phyloP scores from a whole-genome alignment of 2,329 filamentous ascomycete genomes.

The Septoria linicola region DNA sequence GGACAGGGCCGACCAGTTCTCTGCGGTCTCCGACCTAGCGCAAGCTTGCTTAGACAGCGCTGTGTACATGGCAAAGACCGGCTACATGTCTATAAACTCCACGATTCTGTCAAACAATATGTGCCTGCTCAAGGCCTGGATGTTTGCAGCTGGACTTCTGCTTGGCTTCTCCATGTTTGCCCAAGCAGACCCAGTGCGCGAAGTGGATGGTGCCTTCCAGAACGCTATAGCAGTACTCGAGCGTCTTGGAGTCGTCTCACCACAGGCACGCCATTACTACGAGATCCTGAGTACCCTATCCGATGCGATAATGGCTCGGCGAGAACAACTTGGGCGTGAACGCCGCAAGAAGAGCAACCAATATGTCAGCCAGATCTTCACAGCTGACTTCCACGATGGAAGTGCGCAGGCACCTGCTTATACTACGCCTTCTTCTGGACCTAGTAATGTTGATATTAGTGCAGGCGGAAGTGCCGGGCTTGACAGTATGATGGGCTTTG shows the following conservation, averaged over 20 bases:
- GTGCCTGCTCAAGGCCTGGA: conserved; percentile 56
- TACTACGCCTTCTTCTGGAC: conserved; percentile 10
- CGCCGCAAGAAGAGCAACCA: conserved; percentile 26
- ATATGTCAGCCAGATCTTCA: conserved; percentile 27
- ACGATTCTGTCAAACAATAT: conserved; percentile 53
- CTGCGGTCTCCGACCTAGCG: conserved; percentile 42
- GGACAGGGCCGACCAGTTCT: conserved; percentile 20
- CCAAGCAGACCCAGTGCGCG: conserved; percentile 46
- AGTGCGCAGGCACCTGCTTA: conserved; percentile 8
- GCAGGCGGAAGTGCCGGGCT: background rate
- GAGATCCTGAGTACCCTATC: conserved; percentile 50
- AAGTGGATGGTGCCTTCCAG: conserved; percentile 52
- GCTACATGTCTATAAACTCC: conserved; percentile 42
- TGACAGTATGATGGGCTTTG: conserved; percentile 12
- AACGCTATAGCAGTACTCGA: conserved; percentile 53
- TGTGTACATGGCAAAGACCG: conserved; percentile 56
- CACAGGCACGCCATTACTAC: conserved; percentile 58
- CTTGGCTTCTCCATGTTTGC: conserved; percentile 59
- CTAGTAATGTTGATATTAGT: conserved; percentile 6
- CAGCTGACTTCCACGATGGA: conserved; percentile 23
- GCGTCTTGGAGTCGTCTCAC: conserved; percentile 50
- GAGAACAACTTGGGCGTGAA: conserved; percentile 23
- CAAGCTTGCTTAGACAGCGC: conserved; percentile 58
- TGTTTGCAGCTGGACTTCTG: conserved; percentile 59
- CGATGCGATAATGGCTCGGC: conserved; percentile 23